Base-by-base conservation (phyloP, 345 rosid species). In the Heritiera littoralis region DNA sequence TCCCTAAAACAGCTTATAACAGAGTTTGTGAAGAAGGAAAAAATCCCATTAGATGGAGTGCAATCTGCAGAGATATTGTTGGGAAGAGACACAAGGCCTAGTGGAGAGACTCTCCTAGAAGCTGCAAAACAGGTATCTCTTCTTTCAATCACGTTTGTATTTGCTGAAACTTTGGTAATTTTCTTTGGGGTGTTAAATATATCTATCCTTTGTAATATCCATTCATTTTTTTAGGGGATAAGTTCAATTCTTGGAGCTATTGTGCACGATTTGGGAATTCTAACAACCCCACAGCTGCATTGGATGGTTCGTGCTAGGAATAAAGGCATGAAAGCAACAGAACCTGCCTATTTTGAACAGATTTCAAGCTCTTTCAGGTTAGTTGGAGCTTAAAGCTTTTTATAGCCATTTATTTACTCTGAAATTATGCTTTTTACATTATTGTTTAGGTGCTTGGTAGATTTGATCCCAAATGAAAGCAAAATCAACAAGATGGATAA, bases 81-180 rank as follows among this genome's bases (percentile, higher is more conserved):
- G 85, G 99, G 94, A 32, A 92, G 99, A 79, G 98, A 95, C 82
- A 94, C 97, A 59, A 87, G 99, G 79, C 99, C 99, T 66, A 95
- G 99, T 76, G 99, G 99, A 41, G 97, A 87, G 81, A 84, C 86
- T 70, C 99, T 96, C 63, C 92, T 92, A 60, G 90, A 88, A 84
- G 97, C 90, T 77, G 96, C 95, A 58, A 89, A 88, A 84, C 86
- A 89, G 68, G 97, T 89, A 81, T 72, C 13, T 3, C 8, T 78
- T 12, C 7, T 9, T 74, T 20, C 3, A 70, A 40, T 58, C 56
- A 55, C 63, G 49, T n/a, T 14, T 38, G 52, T 49, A 11, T 77
- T 67, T 55, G 11, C 66, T 45, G 46, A 65, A 75, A 78, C 35
- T 70, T 46, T 4, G 7, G 10, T 59, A 23, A 6, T n/a, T 45